Evolutionary conservation across 352 stramenopile genomes (phyloP).

Genomic region (Saprolegnia diclina): DNA sequence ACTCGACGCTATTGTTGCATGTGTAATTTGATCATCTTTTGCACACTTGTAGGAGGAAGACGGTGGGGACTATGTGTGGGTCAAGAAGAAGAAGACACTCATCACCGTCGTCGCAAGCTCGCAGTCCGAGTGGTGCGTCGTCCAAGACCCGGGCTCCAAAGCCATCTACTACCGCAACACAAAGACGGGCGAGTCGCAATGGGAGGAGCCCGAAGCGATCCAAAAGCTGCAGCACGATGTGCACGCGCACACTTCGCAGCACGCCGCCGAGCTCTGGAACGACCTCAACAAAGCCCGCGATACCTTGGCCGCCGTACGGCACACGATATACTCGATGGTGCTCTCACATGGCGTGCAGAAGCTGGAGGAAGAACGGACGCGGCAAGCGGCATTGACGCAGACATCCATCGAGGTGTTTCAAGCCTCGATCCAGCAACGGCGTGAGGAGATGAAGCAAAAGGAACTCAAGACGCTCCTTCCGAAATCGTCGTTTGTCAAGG

Average conservation of each 20-base stretch:
- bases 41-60: constrained; percentile 32
- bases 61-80: constrained; percentile 60
- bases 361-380: constrained; percentile 16
- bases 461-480: constrained; percentile 52
- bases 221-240: constrained; percentile 47
- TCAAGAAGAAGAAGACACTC: constrained; percentile 68
- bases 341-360: constrained; percentile 5
- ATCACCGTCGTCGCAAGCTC: constrained; percentile 58
- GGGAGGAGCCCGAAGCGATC: constrained; percentile 59
- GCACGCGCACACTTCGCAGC: constrained; percentile 45
- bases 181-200: constrained; percentile 55
- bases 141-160: constrained; percentile 47
- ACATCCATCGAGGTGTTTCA: neutral
- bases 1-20: neutral
- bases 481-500: constrained; percentile 49
- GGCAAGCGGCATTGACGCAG: constrained; percentile 4
- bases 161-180: constrained; percentile 75
- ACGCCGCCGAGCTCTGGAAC: constrained; percentile 52
- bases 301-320: constrained; percentile 33
- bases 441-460: constrained; percentile 52
- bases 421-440: constrained; percentile 38
- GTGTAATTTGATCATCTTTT: too few species aligned
- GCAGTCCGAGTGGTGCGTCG: constrained; percentile 53
- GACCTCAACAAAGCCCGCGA: constrained; percentile 43
- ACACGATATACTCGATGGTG: neutral